Evolutionary conservation across 352 stramenopile genomes (phyloP), one percentile per base, ranked within the genome.

Genomic region (Pythium sukuiense): DNA sequence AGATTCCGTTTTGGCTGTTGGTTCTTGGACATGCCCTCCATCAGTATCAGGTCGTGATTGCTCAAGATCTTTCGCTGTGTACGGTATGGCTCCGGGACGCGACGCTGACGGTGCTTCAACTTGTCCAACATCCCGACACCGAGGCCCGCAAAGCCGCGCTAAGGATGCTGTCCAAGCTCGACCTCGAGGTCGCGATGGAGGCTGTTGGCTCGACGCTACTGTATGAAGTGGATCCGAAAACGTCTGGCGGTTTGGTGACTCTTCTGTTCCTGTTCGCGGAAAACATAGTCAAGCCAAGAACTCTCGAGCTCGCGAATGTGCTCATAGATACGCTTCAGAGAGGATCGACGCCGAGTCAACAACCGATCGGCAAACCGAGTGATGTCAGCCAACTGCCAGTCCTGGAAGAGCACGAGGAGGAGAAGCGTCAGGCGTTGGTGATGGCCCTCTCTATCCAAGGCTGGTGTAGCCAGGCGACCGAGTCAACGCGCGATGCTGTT

Each of bases 391-490:
- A 24, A 4, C 33, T 6, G 1, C 1, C 46, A 14, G 3, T 39
- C 6, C 2, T 6, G 16, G 32, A 50, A 9, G 12, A 24, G 11
- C 6, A 52, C 9, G 14, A 8, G 32, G 48, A 18, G 30, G 62
- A 69, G 26, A 6, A 41, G 13, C 13, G n/a, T 1, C 58, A 67
- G 37, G 13, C 20, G 0, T 13, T 26, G 5, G 3, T 35, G 14
- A 30, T 67, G 55, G 18, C 55, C 24, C 32, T 49, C 12, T 73
- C 52, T 12, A 30, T 16, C 4, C 29, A 61, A 12, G 62, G 58
- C 8, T 74, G 68, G 68, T 70, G 61, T n/a, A 9, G 12, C 0
- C 35, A 56, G 11, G 52, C 52, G 18, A 63, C 27, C 8, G 12
- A 18, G 13, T 14, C 9, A 16, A 53, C 54, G 0, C 54, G 35